Conservation (phyloP, 257 asterid species). For the Thymus mandschuricus region DNA sequence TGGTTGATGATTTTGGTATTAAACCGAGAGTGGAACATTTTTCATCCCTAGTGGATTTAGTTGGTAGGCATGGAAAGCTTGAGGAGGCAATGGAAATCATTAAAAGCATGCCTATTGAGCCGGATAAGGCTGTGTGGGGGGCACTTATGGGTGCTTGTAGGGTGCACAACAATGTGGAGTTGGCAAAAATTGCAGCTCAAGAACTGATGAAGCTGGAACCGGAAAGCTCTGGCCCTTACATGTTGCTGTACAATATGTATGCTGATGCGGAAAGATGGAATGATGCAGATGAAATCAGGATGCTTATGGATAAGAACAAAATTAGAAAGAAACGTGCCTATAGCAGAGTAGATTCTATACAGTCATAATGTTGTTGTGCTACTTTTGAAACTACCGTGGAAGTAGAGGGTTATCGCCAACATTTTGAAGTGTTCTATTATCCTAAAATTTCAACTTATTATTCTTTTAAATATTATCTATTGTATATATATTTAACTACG, state of each 20-base stretch:
- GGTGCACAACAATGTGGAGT: slow-evolving; percentile 10
- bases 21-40: slow-evolving; percentile 76
- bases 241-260: slow-evolving; percentile 68
- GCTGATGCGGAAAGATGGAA: slow-evolving; percentile 75
- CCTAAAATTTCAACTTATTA: background rate
- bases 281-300: slow-evolving; percentile 74
- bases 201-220: slow-evolving; percentile 76
- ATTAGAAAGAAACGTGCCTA: slow-evolving; percentile 63
- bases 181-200: slow-evolving; percentile 46
- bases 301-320: slow-evolving; percentile 56
- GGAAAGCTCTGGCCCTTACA: slow-evolving; percentile 75
- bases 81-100: slow-evolving; percentile 75
- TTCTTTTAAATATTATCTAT: background rate
- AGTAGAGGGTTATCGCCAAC: background rate
- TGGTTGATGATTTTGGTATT: slow-evolving; percentile 66
- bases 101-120: slow-evolving; percentile 56
- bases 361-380: slow-evolving; percentile 4
- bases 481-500: background rate
- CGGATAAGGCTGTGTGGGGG: slow-evolving; percentile 89
- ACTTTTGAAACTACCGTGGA: background rate
- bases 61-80: slow-evolving; percentile 67
- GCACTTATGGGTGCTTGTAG: slow-evolving; percentile 83
- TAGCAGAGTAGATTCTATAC: slow-evolving; percentile 60
- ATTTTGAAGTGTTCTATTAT: background rate
- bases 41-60: slow-evolving; percentile 76